Conservation (phyloP, 1,139 yeast species). For the Arxiozyma slooffiae region DNA sequence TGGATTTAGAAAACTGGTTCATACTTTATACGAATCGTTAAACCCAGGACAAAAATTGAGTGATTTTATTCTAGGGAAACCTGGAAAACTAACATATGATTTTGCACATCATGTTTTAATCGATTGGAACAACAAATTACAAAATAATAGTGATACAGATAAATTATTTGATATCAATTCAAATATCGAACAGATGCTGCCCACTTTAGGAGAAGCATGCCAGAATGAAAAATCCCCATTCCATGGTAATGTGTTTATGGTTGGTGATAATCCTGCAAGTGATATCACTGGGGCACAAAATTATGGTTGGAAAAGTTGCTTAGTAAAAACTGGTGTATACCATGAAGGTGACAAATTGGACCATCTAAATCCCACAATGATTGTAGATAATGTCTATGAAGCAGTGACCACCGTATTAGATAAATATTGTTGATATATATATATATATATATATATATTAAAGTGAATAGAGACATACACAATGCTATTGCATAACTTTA, state of each 20-base stretch:
- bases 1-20: conserved; percentile 60
- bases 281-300: conserved; percentile 84
- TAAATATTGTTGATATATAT: not conserved
- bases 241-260: conserved; percentile 60
- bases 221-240: conserved; percentile 30
- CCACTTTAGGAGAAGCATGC: conserved; percentile 16
- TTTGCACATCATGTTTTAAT: conserved; percentile 67
- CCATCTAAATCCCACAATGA: conserved; percentile 33
- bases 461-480: too few relatives aligned
- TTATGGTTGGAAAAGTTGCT: conserved; percentile 79
- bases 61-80: conserved; percentile 72
- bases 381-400: conserved; percentile 32
- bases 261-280: conserved; percentile 91
- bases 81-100: conserved; percentile 69
- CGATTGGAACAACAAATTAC: conserved; percentile 43
- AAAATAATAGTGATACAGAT: conserved; percentile 9
- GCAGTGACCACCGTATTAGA: conserved; percentile 31
- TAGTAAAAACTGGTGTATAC: conserved; percentile 83
- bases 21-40: conserved; percentile 50
- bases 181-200: conserved; percentile 13
- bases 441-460: too few relatives aligned
- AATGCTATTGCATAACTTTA: too few relatives aligned
- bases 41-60: conserved; percentile 45
- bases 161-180: conserved; percentile 11
- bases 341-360: conserved; percentile 50